A percentile compares a stretch with the other conserved stretches of the same genome.
Evolutionary conservation across 352 stramenopile species (phyloP).

Genomic region (Globisporangium nodosum): DNA sequence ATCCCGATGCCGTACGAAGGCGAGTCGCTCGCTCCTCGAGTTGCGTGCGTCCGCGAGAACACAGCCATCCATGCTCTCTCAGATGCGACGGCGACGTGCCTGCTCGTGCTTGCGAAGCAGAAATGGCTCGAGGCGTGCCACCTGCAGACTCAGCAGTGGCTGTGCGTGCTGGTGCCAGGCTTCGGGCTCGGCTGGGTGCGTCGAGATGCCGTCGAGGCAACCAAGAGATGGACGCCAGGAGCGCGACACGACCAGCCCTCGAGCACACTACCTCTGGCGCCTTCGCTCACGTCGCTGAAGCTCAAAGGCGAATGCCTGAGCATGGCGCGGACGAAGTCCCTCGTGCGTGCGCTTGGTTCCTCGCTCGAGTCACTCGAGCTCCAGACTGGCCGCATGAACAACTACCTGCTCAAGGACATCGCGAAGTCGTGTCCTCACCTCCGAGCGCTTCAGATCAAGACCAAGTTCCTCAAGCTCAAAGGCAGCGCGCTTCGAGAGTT

Average conservation of each 20-base stretch:
- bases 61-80: background rate
- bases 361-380: conserved; percentile 4
- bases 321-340: conserved; percentile 1
- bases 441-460: background rate
- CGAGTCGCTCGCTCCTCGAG: background rate
- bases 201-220: background rate
- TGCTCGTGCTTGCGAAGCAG: background rate
- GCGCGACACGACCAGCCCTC: background rate
- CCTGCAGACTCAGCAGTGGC: background rate
- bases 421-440: conserved; percentile 1
- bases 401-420: background rate
- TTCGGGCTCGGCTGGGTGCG: conserved; percentile 9
- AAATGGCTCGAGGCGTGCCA: conserved; percentile 1
- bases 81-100: background rate
- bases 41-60: background rate
- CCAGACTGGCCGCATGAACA: conserved; percentile 1
- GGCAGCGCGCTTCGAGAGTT: background rate
- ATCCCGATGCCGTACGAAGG: background rate
- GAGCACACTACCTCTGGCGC: background rate
- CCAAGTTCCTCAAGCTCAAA: conserved; percentile 3
- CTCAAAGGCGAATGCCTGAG: background rate
- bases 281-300: conserved; percentile 2
- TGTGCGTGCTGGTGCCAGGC: conserved; percentile 4
- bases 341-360: conserved; percentile 1
- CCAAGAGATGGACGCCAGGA: background rate